Base-by-base conservation (phyloP, 225 moss, liverwort and hornwort genomes). In the Sphagnum contortum region DNA sequence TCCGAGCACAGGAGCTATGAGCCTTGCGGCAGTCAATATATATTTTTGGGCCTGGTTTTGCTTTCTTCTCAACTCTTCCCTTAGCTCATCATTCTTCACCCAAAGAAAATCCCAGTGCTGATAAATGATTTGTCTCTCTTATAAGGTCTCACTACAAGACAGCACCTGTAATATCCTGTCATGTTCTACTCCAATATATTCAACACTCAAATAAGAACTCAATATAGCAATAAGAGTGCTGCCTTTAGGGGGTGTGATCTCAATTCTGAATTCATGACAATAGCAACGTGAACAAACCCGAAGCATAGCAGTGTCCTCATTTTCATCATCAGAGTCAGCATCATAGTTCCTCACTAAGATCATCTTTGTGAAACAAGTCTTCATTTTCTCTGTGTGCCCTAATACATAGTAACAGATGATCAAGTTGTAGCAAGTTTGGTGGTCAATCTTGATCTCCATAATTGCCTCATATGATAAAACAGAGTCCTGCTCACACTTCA, bases 391-490 rank as follows among this genome's bases (percentile, higher is more conserved):
- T 55, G 57, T 74, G 14, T 86, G 81, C 7, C 82, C 83, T 6
- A 93, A 57, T 11, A 80, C 74, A 11, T 91, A 91, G 77, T 79
- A 89, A 66, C 91, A 89, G 1, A 93, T 87, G 2, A 80, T 77
- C 49, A 93, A 74, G 72, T 98, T 98, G 74, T 98, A 98, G 60
- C 89, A 75, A 63, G 86, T 82, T 62, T 98, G 91, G 73, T 98
- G 93, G 69, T 98, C 93, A 68, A 98, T 82, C 68, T 86, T 98
- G 62, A 89, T 82, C 68, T 89, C 89, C 61, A 88, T 78, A 13
- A 89, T 73, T 1, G 76, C 79, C 63, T 98, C 91, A 75, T 83
- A 89, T 48, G 87, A 82, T 65, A 76, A 78, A 47, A 78, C 77
- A 67, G 98, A 92, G 78, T 98, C 93, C 93, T 98, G 79, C 56